A percentile compares a stretch with the other conserved stretches of the same genome.
Conservation (phyloP, 2,329 filamentous ascomycete genomes). For the Basipetospora chlamydospora region DNA sequence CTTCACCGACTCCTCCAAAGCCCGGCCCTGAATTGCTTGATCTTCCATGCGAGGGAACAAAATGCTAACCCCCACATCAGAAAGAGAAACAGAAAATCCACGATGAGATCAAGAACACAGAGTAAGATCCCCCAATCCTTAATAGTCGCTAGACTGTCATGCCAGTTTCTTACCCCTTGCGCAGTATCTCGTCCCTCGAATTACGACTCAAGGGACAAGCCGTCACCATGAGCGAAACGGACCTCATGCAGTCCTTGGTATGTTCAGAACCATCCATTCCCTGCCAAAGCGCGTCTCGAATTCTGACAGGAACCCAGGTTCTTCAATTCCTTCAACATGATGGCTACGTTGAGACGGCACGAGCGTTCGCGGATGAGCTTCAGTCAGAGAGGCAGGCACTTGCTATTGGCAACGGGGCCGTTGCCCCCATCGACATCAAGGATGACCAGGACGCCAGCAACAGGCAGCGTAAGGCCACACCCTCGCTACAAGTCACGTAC, state of each 20-base stretch:
- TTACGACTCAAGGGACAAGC: slow-evolving; percentile 24
- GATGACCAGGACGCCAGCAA: slow-evolving; percentile 80
- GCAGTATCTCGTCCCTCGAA: slow-evolving; percentile 2
- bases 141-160: background rate
- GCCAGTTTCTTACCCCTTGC: background rate
- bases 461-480: slow-evolving; percentile 53
- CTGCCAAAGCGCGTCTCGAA: background rate
- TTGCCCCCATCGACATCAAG: slow-evolving; percentile 49
- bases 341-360: slow-evolving; percentile 85
- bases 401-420: slow-evolving; percentile 36
- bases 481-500: slow-evolving; percentile 2
- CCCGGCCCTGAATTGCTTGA: too few species aligned
- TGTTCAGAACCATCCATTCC: slow-evolving; percentile 10
- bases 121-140: background rate
- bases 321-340: slow-evolving; percentile 88
- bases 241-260: slow-evolving; percentile 69
- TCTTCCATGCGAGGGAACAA: background rate
- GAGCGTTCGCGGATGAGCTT: slow-evolving; percentile 75
- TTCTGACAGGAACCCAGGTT: slow-evolving; percentile 21
- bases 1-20: too few species aligned
- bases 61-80: background rate
- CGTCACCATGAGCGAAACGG: slow-evolving; percentile 49
- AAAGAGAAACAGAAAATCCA: slow-evolving; percentile 3
- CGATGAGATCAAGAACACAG: slow-evolving; percentile 5
- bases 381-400: slow-evolving; percentile 58